Evolutionary conservation across 2,329 filamentous ascomycete species (phyloP).

Genomic region (Neopestalotiopsis rosae): DNA sequence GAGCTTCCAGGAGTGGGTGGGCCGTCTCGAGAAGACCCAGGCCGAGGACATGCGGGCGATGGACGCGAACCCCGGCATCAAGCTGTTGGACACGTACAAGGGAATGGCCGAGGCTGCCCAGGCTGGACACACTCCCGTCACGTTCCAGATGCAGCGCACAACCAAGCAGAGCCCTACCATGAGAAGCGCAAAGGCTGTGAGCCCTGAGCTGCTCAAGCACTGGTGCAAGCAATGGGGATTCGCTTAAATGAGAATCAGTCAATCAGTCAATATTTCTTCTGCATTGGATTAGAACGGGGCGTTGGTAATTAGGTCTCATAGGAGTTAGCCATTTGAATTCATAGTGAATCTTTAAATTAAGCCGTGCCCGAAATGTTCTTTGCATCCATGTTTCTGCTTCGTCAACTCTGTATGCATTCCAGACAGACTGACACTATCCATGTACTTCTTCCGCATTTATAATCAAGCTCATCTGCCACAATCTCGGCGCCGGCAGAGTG

Average conservation of each 20-base stretch:
- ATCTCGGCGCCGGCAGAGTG: neutral
- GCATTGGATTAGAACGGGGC: neutral
- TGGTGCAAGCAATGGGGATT: conserved; percentile 53
- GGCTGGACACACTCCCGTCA: conserved; percentile 33
- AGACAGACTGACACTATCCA: no score
- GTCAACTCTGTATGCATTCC: no score
- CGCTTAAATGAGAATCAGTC: neutral
- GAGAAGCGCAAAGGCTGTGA: conserved; percentile 45
- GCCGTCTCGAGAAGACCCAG: conserved; percentile 46
- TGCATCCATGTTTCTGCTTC: no score
- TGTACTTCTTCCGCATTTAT: neutral
- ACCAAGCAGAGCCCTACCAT: conserved; percentile 47
- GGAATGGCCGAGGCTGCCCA: conserved; percentile 32
- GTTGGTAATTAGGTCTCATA: neutral
- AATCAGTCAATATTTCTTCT: neutral
- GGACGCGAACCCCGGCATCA: conserved; percentile 53
- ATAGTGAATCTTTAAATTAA: no score
- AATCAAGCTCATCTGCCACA: neutral
- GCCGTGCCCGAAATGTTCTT: no score
- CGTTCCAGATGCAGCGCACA: conserved; percentile 47
- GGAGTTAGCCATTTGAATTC: neutral
- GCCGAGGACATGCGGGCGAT: conserved; percentile 41
- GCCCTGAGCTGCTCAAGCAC: conserved; percentile 48
- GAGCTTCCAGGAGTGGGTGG: conserved; percentile 50
- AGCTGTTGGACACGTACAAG: conserved; percentile 56